Percentiles rank a stretch among this genome's conserved stretches.
phyloP scores from a whole-genome alignment of 75 land plant genomes.

The Adiantum capillusveneris region DNA sequence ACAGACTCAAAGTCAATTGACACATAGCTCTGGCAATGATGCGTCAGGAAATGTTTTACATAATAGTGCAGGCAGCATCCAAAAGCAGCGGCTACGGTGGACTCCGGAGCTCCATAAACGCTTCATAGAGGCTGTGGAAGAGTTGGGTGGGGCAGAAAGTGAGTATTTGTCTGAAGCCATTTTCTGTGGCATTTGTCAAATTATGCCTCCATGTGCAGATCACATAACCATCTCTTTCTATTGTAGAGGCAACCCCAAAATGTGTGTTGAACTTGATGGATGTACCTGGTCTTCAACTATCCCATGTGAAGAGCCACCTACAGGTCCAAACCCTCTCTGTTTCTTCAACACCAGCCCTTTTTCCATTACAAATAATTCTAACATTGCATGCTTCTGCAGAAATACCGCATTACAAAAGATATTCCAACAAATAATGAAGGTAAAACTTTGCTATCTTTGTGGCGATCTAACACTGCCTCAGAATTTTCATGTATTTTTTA shows the following conservation, averaged over 20 bases:
- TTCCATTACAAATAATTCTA: no score
- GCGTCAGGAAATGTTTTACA: background rate
- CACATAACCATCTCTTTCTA: background rate
- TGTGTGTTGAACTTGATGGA: constrained; percentile 40
- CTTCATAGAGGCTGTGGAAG: constrained; percentile 24
- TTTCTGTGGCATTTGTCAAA: no score
- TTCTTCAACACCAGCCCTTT: no score
- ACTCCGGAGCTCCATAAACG: constrained; percentile 26
- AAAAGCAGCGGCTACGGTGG: constrained; percentile 27
- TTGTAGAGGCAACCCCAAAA: constrained; percentile 48
- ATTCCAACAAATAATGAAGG: background rate
- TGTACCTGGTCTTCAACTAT: constrained; percentile 32
- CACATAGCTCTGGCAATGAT: background rate
- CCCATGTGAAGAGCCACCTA: constrained; percentile 56
- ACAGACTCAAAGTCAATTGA: background rate
- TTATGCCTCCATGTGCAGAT: no score
- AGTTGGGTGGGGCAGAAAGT: constrained; percentile 30
- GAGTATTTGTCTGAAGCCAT: background rate
- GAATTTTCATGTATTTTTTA: no score
- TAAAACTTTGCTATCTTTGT: background rate
- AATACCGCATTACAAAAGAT: constrained; percentile 6
- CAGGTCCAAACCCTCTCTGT: constrained; percentile 25
- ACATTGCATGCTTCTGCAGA: background rate
- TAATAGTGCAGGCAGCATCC: background rate
- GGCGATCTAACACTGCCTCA: no score